Conservation (phyloP, 768 basidiomycete species). For the Mycena albidolilacea region DNA sequence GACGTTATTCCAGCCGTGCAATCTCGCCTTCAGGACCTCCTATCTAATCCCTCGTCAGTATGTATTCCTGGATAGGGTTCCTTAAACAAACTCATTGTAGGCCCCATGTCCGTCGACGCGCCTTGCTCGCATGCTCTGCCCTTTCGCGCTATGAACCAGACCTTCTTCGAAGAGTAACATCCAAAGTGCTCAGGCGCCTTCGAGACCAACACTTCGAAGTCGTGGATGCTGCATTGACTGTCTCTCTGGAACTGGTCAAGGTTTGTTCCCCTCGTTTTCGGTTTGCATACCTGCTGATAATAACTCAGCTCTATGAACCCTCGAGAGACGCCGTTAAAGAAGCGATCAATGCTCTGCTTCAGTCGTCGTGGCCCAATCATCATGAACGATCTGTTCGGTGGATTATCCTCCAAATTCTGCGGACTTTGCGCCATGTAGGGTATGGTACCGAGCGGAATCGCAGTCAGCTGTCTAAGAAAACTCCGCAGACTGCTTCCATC, state of each 20-base stretch:
- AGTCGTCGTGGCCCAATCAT: constrained; percentile 34
- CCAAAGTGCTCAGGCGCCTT: constrained; percentile 56
- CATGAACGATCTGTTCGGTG: constrained; percentile 33
- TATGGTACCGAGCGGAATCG: background rate
- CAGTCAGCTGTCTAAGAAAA: background rate
- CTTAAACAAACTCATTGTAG: constrained; percentile 53
- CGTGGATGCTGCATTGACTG: constrained; percentile 60
- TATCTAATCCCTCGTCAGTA: constrained; percentile 85
- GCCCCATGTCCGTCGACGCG: constrained; percentile 70
- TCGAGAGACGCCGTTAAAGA: constrained; percentile 26
- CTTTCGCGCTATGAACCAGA: constrained; percentile 64
- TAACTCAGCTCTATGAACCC: constrained; percentile 27
- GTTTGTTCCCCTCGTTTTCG: constrained; percentile 24
- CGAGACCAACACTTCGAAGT: constrained; percentile 62
- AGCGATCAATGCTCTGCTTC: constrained; percentile 38
- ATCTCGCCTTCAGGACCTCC: constrained; percentile 71
- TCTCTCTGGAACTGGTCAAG: constrained; percentile 46
- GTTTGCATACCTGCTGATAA: background rate
- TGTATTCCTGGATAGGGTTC: constrained; percentile 44
- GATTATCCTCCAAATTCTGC: constrained; percentile 46
- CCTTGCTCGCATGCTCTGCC: constrained; percentile 70
- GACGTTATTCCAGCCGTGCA: constrained; percentile 86
- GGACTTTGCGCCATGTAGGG: constrained; percentile 32
- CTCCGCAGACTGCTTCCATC: constrained; percentile 39
- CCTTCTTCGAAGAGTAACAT: constrained; percentile 59